phyloP scores from a whole-genome alignment of 176 grass and related monocot species.

The Oryza meyeriana region DNA sequence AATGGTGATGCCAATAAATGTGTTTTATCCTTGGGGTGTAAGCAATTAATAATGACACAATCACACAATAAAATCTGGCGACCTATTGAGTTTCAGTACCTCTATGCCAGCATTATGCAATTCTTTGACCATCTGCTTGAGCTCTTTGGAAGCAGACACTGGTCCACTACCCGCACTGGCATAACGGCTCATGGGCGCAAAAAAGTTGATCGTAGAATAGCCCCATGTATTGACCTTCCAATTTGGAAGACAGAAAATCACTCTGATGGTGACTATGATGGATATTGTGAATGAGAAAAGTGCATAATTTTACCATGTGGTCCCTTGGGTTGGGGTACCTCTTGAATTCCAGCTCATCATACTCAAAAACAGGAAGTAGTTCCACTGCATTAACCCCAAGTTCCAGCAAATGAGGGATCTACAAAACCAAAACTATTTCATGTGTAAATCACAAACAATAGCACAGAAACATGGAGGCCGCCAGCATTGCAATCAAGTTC shows the following conservation, averaged over 20 bases:
- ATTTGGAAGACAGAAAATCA: conserved; percentile 35
- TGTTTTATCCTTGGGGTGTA: neutral
- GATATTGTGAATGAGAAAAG: neutral
- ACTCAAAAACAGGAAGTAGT: conserved; percentile 93
- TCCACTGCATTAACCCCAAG: conserved; percentile 96
- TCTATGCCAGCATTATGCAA: conserved; percentile 97
- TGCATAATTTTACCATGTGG: conserved; percentile 73
- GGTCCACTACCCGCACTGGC: conserved; percentile 95
- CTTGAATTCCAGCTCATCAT: conserved; percentile 93
- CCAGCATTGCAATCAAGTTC: neutral
- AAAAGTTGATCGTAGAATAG: conserved; percentile 98
- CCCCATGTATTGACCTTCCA: conserved; percentile 97
- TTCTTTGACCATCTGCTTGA: conserved; percentile 96
- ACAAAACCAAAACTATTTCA: conserved; percentile 45
- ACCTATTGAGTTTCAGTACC: conserved; percentile 38
- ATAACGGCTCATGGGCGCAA: conserved; percentile 99
- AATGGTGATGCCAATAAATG: conserved; percentile 11
- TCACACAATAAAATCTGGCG: neutral
- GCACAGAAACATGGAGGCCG: conserved; percentile 21
- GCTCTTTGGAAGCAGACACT: conserved; percentile 71
- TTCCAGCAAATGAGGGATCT: conserved; percentile 97
- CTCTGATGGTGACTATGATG: neutral
- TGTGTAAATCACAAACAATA: conserved; percentile 20
- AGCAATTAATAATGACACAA: neutral
- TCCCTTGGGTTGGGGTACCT: conserved; percentile 85